Evolutionary conservation across 2,329 filamentous ascomycete genomes (phyloP), one percentile per base, ranked within the genome.

Genomic region (Drechslera avenae): DNA sequence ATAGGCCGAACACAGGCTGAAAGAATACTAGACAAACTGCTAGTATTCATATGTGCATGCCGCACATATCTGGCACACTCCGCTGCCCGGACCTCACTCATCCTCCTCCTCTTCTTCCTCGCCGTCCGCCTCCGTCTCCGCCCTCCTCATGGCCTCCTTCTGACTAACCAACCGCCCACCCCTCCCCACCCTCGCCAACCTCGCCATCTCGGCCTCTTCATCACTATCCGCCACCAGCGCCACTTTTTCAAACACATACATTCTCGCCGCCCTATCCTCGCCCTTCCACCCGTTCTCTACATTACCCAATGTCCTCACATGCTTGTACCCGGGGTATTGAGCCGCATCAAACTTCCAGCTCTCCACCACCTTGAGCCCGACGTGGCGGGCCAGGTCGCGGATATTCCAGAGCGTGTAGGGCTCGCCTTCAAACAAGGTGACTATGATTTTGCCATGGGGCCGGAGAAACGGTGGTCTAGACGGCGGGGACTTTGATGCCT

Each of bases 401-500:
- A 97, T 82, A 76, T 97, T 97, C 94, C 94, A 99, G 1, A 97
- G 81, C 2, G 91, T 93, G 72, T 99, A 99, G 0, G 94, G 94
- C 73, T 95, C 88, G 51, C 89, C 89, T 73, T 97, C 93, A 72
- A 99, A 99, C 8, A 97, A 77, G 0, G 91, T 95, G 17, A 97
- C 86, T 44, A 96, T 75, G 46, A 97, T 86, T 5, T 66, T 74
- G 30, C 86, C 86, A 5, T 80, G 78, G 0, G 76, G 60, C 1
- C 75, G 77, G 0, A 81, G 75, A 1, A 89, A 79, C 4, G 33
- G 17, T 10, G 32, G 13, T 14, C 35, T 14, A 10, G 47, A n/a
- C 9, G 50, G 44, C 39, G 41, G 18, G 3, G 26, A 18, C 2
- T 37, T 49, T 13, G 18, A 43, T 48, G 16, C 30, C n/a, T 64